These are phyloP conservation scores for Tolypocladium album DNA, from an alignment of 2,329 filamentous ascomycete genomes.

Conservation along the genomic window DNA sequence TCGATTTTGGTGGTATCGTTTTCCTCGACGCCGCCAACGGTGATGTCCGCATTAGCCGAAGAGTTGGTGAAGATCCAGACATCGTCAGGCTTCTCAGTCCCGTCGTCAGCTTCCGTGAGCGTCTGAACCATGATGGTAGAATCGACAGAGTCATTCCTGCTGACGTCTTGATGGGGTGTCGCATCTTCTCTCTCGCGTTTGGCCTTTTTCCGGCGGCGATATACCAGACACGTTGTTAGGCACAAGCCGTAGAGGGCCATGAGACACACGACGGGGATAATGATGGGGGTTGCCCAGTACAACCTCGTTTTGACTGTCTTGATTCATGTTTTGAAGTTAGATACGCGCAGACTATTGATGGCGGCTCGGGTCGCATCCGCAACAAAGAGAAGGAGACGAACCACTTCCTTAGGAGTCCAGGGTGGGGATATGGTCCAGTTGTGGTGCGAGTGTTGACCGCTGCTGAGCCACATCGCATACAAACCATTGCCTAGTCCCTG, in stretches of 20 bases:
- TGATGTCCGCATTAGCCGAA: background rate
- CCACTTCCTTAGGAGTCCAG: conserved; percentile 15
- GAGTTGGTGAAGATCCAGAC: conserved; percentile 3
- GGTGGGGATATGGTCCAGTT: conserved; percentile 20
- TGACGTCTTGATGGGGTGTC: conserved; percentile 5
- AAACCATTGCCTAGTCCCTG: conserved; percentile 13
- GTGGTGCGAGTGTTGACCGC: conserved; percentile 8
- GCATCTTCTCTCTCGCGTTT: conserved; percentile 9
- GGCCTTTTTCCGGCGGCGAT: conserved; percentile 14
- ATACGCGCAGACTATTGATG: background rate
- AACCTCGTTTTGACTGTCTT: conserved; percentile 10
- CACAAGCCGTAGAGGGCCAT: conserved; percentile 16
- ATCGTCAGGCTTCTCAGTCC: conserved; percentile 7
- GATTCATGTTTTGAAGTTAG: conserved; percentile 3
- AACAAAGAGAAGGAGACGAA: background rate
- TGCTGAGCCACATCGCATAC: conserved; percentile 18
- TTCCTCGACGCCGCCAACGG: background rate
- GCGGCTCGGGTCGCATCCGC: background rate
- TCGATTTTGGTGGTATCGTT: background rate
- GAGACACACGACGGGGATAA: conserved; percentile 18
- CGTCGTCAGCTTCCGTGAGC: conserved; percentile 7
- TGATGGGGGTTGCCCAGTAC: conserved; percentile 16
- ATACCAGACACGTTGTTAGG: conserved; percentile 15
- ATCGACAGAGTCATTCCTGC: conserved; percentile 11
- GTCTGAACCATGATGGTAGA: conserved; percentile 11